Conservation (phyloP, 768 basidiomycete genomes). For the Russula olivacea region DNA sequence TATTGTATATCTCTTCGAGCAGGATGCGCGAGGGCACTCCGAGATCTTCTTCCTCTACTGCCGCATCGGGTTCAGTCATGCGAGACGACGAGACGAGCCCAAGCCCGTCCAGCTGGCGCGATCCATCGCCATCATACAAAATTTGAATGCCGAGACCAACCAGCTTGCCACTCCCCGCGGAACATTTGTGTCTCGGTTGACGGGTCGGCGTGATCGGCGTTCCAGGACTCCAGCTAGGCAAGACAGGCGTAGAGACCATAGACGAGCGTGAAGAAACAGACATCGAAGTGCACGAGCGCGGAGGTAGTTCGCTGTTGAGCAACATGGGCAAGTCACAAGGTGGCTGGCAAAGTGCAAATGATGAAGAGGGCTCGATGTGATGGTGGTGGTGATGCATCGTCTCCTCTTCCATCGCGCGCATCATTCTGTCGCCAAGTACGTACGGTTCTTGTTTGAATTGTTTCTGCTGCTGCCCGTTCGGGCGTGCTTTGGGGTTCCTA, state of each 20-base stretch:
- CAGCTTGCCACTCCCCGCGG: constrained; percentile 4
- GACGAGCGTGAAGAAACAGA: constrained; percentile 21
- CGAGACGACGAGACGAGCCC: constrained; percentile 17
- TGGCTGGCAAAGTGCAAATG: constrained; percentile 11
- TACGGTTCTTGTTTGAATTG: background rate
- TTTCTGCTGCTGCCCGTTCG: background rate
- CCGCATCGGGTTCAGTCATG: constrained; percentile 15
- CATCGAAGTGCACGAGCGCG: constrained; percentile 17
- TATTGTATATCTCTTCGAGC: constrained; percentile 25
- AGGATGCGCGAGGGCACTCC: constrained; percentile 25
- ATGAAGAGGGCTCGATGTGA: constrained; percentile 15
- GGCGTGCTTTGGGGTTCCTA: background rate
- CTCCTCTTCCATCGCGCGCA: background rate
- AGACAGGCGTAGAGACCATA: constrained; percentile 18
- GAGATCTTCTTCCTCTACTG: constrained; percentile 14
- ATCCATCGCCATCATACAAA: constrained; percentile 10
- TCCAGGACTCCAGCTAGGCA: constrained; percentile 12
- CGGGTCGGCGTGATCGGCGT: constrained; percentile 20
- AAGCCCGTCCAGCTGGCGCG: constrained; percentile 22
- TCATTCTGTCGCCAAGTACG: background rate
- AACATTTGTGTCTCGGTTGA: constrained; percentile 12
- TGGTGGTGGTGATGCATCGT: background rate
- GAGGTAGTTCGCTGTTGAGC: constrained; percentile 16
- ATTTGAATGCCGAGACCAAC: constrained; percentile 25
- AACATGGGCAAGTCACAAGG: constrained; percentile 18